Evolutionary conservation across 257 asterid species (phyloP).

Genomic region (Fraxinus cuspidata): DNA sequence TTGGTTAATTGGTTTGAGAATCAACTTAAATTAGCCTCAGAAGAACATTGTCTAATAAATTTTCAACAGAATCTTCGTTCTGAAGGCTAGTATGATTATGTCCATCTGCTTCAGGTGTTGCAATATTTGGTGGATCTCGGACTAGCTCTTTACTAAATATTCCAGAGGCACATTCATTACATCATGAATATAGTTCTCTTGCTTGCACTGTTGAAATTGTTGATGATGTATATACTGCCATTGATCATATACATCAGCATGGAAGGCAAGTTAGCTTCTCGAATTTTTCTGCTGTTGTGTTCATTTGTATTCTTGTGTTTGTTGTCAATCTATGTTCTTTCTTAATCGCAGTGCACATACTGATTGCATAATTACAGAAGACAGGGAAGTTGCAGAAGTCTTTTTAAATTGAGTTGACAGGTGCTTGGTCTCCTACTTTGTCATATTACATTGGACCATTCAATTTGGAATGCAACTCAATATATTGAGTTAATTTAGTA

Average conservation of each 20-base stretch:
- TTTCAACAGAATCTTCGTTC: constrained; percentile 14
- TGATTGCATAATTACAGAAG: constrained; percentile 82
- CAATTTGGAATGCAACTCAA: too few species aligned
- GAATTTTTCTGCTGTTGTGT: background rate
- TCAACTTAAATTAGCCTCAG: background rate
- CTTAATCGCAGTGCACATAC: constrained; percentile 77
- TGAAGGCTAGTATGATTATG: constrained; percentile 10
- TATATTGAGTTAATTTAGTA: background rate
- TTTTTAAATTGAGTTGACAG: constrained; percentile 71
- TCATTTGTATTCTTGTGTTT: background rate
- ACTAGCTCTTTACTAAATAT: constrained; percentile 66
- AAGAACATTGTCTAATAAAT: background rate
- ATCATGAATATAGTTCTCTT: constrained; percentile 90
- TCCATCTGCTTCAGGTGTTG: constrained; percentile 59
- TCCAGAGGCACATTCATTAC: constrained; percentile 75
- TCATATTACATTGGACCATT: background rate
- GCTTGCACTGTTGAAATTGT: constrained; percentile 92
- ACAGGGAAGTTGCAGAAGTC: constrained; percentile 63
- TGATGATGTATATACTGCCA: constrained; percentile 85
- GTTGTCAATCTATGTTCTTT: constrained; percentile 17
- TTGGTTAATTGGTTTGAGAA: background rate
- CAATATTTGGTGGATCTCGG: constrained; percentile 78
- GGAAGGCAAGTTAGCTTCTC: constrained; percentile 66
- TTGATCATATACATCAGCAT: constrained; percentile 83
- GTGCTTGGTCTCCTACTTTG: constrained; percentile 22